Evolutionary conservation across 495 filamentous ascomycete species (phyloP).

Genomic region (Penicillium desertorum): DNA sequence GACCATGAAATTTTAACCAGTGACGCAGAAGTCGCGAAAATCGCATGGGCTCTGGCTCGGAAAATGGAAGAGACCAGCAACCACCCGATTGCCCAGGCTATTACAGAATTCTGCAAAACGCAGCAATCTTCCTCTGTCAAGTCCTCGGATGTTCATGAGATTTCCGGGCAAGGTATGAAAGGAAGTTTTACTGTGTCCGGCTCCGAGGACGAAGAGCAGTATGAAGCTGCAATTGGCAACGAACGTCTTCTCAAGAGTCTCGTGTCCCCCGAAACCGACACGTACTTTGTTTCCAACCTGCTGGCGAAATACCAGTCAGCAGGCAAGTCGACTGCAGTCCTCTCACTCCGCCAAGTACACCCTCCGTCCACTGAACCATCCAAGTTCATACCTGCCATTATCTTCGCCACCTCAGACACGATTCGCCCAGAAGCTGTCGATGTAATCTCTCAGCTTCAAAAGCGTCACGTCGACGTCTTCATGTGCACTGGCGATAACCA

Average conservation of each 20-base stretch:
- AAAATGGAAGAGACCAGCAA: constrained; percentile 78
- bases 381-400: constrained; percentile 59
- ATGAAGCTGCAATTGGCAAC: constrained; percentile 80
- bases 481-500: constrained; percentile 87
- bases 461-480: constrained; percentile 67
- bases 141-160: constrained; percentile 62
- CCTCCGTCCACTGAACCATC: constrained; percentile 26
- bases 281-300: constrained; percentile 40
- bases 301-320: constrained; percentile 67
- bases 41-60: constrained; percentile 56
- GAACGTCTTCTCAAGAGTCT: constrained; percentile 64
- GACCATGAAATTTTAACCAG: constrained; percentile 59
- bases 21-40: constrained; percentile 33
- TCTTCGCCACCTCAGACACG: constrained; percentile 70
- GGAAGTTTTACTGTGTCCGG: constrained; percentile 58
- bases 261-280: constrained; percentile 24
- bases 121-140: constrained; percentile 33
- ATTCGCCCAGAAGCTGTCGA: constrained; percentile 71
- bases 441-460: constrained; percentile 67
- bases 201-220: constrained; percentile 22
- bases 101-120: constrained; percentile 64
- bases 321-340: constrained; percentile 72
- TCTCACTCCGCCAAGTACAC: constrained; percentile 50
- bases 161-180: constrained; percentile 78
- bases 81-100: constrained; percentile 83